Percentiles rank a stretch among this genome's conserved stretches.
These are phyloP conservation scores for Saraca asoca DNA, from an alignment of 331 rosid species.

Conservation along the genomic window DNA sequence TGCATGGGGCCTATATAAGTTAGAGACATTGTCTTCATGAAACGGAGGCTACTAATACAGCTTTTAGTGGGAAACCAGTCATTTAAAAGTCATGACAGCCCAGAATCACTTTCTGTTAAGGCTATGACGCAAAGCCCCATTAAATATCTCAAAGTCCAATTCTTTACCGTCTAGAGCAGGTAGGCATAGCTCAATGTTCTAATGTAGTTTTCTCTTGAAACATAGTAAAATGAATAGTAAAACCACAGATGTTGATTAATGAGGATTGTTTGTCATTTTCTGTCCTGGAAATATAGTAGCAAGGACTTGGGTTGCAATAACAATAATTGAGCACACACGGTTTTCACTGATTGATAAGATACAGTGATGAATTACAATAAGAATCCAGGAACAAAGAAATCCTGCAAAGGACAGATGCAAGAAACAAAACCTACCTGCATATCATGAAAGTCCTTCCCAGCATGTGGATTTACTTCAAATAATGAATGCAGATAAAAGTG, in stretches of 20 bases:
- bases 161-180: no score
- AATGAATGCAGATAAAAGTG: slow-evolving; percentile 86
- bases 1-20: not conserved
- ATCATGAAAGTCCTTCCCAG: slow-evolving; percentile 91
- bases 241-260: slow-evolving; percentile 6
- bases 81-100: not conserved
- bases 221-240: not conserved
- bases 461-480: slow-evolving; percentile 86
- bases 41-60: not conserved
- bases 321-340: slow-evolving; percentile 3
- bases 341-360: slow-evolving; percentile 25
- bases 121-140: not conserved
- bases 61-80: not conserved
- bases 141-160: slow-evolving; percentile 11
- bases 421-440: slow-evolving; percentile 70
- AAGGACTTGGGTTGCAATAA: slow-evolving; percentile 9
- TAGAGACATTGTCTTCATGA: not conserved
- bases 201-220: slow-evolving; percentile 12
- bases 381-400: slow-evolving; percentile 15
- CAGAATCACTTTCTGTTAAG: not conserved
- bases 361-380: slow-evolving; percentile 9
- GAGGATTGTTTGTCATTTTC: slow-evolving; percentile 6
- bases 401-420: slow-evolving; percentile 20
- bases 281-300: slow-evolving; percentile 5
- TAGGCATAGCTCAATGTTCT: not conserved